Percentiles rank a stretch among this genome's conserved stretches.
Conservation (phyloP, 2,329 filamentous ascomycete species). For the Ophiocordyceps camponoti-rufipedis region DNA sequence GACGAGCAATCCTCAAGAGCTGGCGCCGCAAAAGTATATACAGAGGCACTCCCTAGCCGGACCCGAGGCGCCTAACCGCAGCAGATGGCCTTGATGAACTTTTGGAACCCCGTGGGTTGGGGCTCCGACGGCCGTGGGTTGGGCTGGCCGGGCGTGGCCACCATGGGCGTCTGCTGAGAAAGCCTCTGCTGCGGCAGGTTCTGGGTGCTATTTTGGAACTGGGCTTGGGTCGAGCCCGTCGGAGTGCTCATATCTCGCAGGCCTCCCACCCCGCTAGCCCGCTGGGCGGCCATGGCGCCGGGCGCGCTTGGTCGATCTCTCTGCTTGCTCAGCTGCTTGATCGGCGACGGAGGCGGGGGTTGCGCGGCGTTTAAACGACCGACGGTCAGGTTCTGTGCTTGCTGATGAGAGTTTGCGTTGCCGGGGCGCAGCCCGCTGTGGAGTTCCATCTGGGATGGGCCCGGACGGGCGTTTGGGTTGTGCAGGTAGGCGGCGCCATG, state of each 20-base stretch:
- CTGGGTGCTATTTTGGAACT: conserved; percentile 90
- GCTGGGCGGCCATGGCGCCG: conserved; percentile 56
- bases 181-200: conserved; percentile 56
- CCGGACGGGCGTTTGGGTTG: conserved; percentile 59
- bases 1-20: not conserved
- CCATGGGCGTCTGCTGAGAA: conserved; percentile 41
- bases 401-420: conserved; percentile 45
- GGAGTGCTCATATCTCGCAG: conserved; percentile 65
- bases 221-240: conserved; percentile 80
- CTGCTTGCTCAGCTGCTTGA: conserved; percentile 64
- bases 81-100: conserved; percentile 83
- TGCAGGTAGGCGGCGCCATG: conserved; percentile 45
- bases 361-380: conserved; percentile 89
- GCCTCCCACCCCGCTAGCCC: conserved; percentile 56
- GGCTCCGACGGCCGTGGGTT: conserved; percentile 44
- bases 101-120: conserved; percentile 71
- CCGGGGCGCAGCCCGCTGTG: conserved; percentile 53
- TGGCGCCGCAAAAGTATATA: conserved; percentile 6
- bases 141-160: conserved; percentile 26
- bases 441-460: conserved; percentile 69
- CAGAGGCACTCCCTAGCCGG: conserved; percentile 11
- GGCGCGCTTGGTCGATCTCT: conserved; percentile 58
- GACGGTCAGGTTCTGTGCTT: conserved; percentile 49
- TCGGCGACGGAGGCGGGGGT: conserved; percentile 73
- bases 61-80: conserved; percentile 43